Conservation (phyloP, 768 basidiomycete species). For the Termitomyces sp. region DNA sequence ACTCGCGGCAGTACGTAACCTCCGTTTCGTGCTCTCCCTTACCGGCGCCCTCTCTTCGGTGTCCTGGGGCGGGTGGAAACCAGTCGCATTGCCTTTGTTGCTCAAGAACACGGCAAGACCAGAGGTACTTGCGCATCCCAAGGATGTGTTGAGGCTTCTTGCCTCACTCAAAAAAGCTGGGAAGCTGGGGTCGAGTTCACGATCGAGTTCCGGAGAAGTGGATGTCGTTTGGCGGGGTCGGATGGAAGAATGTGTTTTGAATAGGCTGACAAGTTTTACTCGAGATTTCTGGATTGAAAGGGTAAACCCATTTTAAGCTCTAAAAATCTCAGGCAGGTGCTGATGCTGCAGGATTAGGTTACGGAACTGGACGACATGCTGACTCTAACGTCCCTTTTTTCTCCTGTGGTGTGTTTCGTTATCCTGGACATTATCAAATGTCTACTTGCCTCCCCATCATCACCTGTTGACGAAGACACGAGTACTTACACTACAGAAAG, state of each 20-base stretch:
- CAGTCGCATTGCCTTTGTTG: constrained; percentile 56
- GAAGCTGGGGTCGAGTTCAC: constrained; percentile 42
- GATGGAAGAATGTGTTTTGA: constrained; percentile 45
- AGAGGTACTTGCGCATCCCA: constrained; percentile 36
- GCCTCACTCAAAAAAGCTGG: constrained; percentile 41
- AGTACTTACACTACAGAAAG: constrained; percentile 26
- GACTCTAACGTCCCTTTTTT: constrained; percentile 45
- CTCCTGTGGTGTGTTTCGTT: constrained; percentile 32
- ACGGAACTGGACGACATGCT: constrained; percentile 51
- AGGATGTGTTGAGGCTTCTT: constrained; percentile 40
- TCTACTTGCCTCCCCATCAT: constrained; percentile 20
- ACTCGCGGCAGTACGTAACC: background rate
- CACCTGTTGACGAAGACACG: constrained; percentile 5
- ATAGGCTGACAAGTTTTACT: constrained; percentile 30
- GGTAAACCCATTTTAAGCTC: constrained; percentile 23
- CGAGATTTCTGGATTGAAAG: constrained; percentile 31
- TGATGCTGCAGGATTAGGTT: constrained; percentile 14
- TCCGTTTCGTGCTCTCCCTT: constrained; percentile 44
- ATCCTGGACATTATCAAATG: constrained; percentile 40
- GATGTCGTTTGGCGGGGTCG: constrained; percentile 39
- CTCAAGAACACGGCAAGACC: constrained; percentile 38
- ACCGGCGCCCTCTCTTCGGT: constrained; percentile 58
- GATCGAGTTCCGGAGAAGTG: constrained; percentile 46
- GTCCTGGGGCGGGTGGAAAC: constrained; percentile 75
- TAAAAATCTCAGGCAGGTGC: background rate